phyloP scores from a whole-genome alignment of 202 grass and related monocot species.

The Schoenoplectus triqueter region DNA sequence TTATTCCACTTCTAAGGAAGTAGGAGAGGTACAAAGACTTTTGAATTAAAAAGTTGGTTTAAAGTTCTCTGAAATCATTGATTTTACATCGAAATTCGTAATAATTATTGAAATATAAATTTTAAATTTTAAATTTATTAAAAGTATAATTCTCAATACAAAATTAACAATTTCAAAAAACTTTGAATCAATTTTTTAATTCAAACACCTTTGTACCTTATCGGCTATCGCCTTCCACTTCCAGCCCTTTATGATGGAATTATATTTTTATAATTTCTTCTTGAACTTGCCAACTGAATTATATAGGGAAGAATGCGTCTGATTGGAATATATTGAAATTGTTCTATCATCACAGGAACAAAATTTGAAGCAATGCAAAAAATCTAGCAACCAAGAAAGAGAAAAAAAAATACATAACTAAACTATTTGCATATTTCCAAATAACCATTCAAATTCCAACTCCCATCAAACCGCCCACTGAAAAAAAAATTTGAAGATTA shows the following conservation, averaged over 20 bases:
- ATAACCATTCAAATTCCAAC: conserved; percentile 24
- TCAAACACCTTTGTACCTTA: too few relatives aligned
- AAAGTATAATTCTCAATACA: too few relatives aligned
- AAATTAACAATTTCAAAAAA: too few relatives aligned
- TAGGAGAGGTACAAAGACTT: too few relatives aligned
- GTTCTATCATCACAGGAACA: neutral
- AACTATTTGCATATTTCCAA: conserved; percentile 37
- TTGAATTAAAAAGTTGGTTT: too few relatives aligned
- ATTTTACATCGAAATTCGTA: too few relatives aligned
- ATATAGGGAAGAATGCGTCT: conserved; percentile 11
- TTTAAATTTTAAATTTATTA: too few relatives aligned
- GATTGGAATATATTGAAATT: neutral
- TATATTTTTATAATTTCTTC: neutral
- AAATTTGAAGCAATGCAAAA: conserved; percentile 9
- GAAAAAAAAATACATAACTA: conserved; percentile 41
- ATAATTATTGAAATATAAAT: too few relatives aligned
- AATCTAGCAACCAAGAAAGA: conserved; percentile 22
- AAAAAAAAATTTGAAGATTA: conserved; percentile 37
- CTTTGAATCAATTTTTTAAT: too few relatives aligned
- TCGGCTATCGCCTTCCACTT: too few relatives aligned
- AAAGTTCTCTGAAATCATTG: too few relatives aligned
- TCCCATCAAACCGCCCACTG: conserved; percentile 24
- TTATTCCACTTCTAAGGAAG: neutral
- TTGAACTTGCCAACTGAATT: neutral
- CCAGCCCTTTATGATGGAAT: neutral